These are phyloP conservation scores for Phytopythium vexans DNA, from an alignment of 352 stramenopile genomes.

Conservation along the genomic window DNA sequence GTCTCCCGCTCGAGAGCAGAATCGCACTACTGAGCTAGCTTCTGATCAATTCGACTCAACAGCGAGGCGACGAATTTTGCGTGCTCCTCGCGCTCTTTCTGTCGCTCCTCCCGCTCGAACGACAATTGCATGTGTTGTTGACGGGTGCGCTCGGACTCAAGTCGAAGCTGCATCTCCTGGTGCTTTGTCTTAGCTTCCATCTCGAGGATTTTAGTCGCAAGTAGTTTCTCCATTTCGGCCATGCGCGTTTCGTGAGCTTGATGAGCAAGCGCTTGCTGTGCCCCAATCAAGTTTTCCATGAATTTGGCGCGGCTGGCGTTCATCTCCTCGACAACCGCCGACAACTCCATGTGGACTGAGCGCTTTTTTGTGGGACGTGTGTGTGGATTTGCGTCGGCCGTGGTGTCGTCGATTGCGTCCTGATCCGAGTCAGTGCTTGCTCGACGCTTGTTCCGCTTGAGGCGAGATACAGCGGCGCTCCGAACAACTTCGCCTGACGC, in stretches of 20 bases:
- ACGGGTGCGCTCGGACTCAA: conserved; percentile 23
- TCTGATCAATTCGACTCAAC: conserved; percentile 14
- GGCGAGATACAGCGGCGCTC: too few species aligned
- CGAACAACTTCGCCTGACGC: too few species aligned
- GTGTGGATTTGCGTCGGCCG: too few species aligned
- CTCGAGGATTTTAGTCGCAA: conserved; percentile 18
- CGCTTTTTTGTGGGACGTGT: too few species aligned
- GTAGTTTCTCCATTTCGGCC: conserved; percentile 21
- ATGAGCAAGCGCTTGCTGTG: conserved; percentile 16
- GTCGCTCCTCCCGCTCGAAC: conserved; percentile 22
- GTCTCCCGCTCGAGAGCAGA: too few species aligned
- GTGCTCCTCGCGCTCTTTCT: conserved; percentile 26
- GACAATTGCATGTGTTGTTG: conserved; percentile 18
- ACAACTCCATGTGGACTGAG: too few species aligned
- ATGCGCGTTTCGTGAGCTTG: conserved; percentile 6
- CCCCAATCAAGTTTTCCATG: conserved; percentile 19
- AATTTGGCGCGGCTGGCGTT: too few species aligned
- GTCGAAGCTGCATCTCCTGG: conserved; percentile 19
- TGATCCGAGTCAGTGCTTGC: conserved; percentile 1
- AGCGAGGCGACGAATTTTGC: conserved; percentile 20
- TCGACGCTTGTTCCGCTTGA: too few species aligned
- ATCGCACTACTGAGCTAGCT: conserved; percentile 6
- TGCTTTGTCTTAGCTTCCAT: conserved; percentile 25
- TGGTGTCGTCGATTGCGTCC: too few species aligned
- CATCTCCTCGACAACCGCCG: too few species aligned